These are phyloP conservation scores for Pseudocercospora musae DNA, from an alignment of 2,329 filamentous ascomycete species.

Conservation along the genomic window DNA sequence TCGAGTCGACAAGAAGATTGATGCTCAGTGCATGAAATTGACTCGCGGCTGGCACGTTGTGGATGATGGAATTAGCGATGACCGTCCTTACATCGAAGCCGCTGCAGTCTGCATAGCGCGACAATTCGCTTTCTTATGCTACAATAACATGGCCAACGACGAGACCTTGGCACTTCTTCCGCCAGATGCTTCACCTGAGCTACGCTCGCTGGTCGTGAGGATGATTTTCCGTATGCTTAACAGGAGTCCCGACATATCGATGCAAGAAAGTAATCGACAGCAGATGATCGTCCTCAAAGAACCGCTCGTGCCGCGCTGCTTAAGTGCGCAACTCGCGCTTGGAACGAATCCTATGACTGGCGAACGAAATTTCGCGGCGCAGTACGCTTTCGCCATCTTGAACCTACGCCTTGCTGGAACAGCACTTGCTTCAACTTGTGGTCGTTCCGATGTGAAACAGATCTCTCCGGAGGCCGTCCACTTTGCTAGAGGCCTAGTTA, in stretches of 20 bases:
- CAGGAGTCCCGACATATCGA: constrained; percentile 75
- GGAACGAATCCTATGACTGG: constrained; percentile 64
- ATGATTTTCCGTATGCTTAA: constrained; percentile 69
- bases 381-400: constrained; percentile 70
- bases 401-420: constrained; percentile 64
- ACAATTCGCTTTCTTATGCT: constrained; percentile 35
- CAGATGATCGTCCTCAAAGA: constrained; percentile 65
- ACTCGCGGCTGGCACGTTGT: constrained; percentile 30
- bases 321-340: constrained; percentile 76
- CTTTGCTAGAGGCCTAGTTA: constrained; percentile 68
- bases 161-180: constrained; percentile 48
- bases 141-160: constrained; percentile 47
- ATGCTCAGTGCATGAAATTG: constrained; percentile 30
- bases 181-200: constrained; percentile 49
- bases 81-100: constrained; percentile 29
- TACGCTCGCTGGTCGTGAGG: constrained; percentile 59
- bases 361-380: constrained; percentile 64
- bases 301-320: constrained; percentile 66
- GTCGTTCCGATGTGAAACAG: constrained; percentile 18
- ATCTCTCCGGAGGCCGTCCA: constrained; percentile 62
- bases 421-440: constrained; percentile 28
- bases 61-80: constrained; percentile 29
- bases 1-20: constrained; percentile 43
- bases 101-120: constrained; percentile 35
- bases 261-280: constrained; percentile 59